phyloP scores from a whole-genome alignment of 768 basidiomycete species.

The Tricholoma furcatifolium region DNA sequence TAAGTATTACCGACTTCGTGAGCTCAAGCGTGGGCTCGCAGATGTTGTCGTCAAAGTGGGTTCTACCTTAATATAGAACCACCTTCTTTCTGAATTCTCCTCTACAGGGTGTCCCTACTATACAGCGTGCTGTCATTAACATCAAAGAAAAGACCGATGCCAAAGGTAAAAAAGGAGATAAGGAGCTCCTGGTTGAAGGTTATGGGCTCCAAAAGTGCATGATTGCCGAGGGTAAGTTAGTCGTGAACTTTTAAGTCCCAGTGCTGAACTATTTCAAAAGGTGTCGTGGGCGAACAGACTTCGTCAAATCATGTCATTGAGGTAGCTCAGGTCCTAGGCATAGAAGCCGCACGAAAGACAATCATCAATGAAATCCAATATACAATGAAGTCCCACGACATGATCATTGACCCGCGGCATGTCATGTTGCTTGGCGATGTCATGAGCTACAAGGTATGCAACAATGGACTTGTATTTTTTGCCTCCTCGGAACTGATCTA shows the following conservation, averaged over 20 bases:
- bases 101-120: constrained; percentile 75
- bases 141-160: constrained; percentile 86
- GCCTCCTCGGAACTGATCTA: constrained; percentile 9
- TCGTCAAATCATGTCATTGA: constrained; percentile 98
- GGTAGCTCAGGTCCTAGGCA: constrained; percentile 92
- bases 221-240: constrained; percentile 81
- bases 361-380: constrained; percentile 98
- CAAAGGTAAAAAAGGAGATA: constrained; percentile 81
- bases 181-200: constrained; percentile 94
- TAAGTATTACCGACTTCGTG: constrained; percentile 82
- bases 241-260: neutral
- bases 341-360: constrained; percentile 91
- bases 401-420: constrained; percentile 98
- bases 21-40: constrained; percentile 80
- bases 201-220: constrained; percentile 97
- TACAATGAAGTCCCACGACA: constrained; percentile 96
- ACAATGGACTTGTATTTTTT: neutral
- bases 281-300: constrained; percentile 89
- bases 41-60: constrained; percentile 88
- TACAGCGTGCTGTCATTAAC: constrained; percentile 93
- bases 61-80: neutral
- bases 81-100: constrained; percentile 1
- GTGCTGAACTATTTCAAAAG: constrained; percentile 35
- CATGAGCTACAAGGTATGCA: constrained; percentile 90
- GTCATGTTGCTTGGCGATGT: constrained; percentile 98